Evolutionary conservation across 768 basidiomycete species (phyloP).

Genomic region (Imleria badia): DNA sequence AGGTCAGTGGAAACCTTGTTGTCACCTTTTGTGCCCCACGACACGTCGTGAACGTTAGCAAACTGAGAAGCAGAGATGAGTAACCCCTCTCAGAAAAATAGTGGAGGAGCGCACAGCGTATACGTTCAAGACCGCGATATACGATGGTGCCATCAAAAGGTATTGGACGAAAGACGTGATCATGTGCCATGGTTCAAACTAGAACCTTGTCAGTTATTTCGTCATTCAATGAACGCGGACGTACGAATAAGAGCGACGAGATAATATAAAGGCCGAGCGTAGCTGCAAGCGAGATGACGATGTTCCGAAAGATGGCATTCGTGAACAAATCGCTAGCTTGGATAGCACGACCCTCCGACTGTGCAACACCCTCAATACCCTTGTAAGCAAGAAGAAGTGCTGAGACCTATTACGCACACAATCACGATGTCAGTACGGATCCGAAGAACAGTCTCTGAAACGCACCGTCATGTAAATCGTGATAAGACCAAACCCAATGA

Average conservation of each 20-base stretch:
- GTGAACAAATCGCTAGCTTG: conserved; percentile 61
- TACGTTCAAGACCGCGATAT: conserved; percentile 91
- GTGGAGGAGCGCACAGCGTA: conserved; percentile 54
- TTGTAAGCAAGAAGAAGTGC: conserved; percentile 84
- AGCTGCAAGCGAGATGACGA: conserved; percentile 81
- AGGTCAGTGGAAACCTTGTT: conserved; percentile 84
- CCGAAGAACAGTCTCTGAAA: conserved; percentile 1
- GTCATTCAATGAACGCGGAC: conserved; percentile 32
- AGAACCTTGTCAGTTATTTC: conserved; percentile 2
- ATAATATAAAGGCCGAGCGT: conserved; percentile 89
- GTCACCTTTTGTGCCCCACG: conserved; percentile 96
- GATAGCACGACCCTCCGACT: conserved; percentile 46
- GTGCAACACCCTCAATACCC: conserved; percentile 62
- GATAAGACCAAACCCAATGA: conserved; percentile 85
- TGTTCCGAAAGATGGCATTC: conserved; percentile 81
- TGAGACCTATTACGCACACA: conserved; percentile 47
- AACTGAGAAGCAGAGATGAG: conserved; percentile 45
- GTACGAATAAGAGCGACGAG: conserved; percentile 79
- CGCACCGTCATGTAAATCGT: conserved; percentile 96
- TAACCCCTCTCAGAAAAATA: not conserved
- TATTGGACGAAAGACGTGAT: conserved; percentile 95
- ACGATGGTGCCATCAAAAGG: conserved; percentile 87
- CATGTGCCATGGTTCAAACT: conserved; percentile 99
- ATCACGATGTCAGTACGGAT: conserved; percentile 2
- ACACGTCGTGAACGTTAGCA: conserved; percentile 87